Evolutionary conservation across 2,329 filamentous ascomycete genomes (phyloP), one percentile per base, ranked within the genome.

Genomic region (Neofusicoccum sp.): DNA sequence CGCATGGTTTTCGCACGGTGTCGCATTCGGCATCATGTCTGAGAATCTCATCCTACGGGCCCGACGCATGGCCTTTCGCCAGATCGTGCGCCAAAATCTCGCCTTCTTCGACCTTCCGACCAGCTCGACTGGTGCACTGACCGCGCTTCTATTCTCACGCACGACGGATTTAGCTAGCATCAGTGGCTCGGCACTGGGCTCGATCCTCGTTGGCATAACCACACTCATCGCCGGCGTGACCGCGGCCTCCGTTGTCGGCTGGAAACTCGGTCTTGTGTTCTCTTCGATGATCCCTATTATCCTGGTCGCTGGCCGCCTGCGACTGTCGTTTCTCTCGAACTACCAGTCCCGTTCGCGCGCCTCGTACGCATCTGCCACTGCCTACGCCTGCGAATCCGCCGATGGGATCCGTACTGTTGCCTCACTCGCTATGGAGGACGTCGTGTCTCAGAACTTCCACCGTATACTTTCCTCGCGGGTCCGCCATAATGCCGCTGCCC

Each of bases 401-500:
- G 92, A 90, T 1, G 90, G 92, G 11, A 96, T 97, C 69, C 89
- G 93, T 58, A 97, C 93, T 2, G 93, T 97, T 11, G 93, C 93
- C 6, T 90, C 92, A 3, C 83, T 97, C 47, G 96, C 92, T 0
- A 87, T 93, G 12, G 93, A 97, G 77, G 75, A 84, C 0, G 91
- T 96, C 71, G 91, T 97, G 3, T 84, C 91, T 69, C 70, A 77
- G 2, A 82, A 88, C 52, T 97, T 97, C 76, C 87, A 85, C 60
- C 71, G 77, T 0, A 87, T 89, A 22, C 84, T 97, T n/a, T 86
- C 85, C 0, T 43, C 62, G 3, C 66, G 65, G 44, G 60, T 62
- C 9, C 54, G 67, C 4, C 28, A 66, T 12, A 65, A 62, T 37
- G 65, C 64, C 6, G 65, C 69, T 59, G 61, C 71, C 70, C 1